Conservation (phyloP, 1,139 yeast genomes). For the Protomyces macrosporus region DNA sequence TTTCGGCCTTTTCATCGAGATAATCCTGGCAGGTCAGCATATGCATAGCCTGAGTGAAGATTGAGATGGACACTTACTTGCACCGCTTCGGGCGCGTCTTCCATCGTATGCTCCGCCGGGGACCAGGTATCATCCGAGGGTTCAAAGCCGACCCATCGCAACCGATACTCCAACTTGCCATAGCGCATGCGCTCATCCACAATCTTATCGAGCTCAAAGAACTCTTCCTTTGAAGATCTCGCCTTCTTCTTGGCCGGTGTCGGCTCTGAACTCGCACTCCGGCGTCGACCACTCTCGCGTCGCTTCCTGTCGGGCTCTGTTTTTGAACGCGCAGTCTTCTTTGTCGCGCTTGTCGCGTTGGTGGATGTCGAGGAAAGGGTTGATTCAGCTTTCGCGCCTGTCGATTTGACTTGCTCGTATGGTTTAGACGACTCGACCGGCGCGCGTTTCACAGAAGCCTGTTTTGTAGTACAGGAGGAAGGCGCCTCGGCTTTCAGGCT, state of each 20-base stretch:
- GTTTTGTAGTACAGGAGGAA: too few relatives aligned
- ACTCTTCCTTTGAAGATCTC: background rate
- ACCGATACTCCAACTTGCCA: background rate
- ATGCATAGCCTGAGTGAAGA: background rate
- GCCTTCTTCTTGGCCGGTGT: background rate
- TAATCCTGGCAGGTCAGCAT: background rate
- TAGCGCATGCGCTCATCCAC: background rate
- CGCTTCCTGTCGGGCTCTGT: background rate
- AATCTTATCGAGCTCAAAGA: background rate
- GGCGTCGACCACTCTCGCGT: background rate
- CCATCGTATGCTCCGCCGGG: background rate
- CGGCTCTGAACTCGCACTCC: background rate
- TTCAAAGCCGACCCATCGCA: background rate
- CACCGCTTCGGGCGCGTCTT: background rate
- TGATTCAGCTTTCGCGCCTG: too few relatives aligned
- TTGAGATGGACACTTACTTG: background rate
- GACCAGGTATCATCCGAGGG: background rate
- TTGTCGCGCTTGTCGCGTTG: too few relatives aligned
- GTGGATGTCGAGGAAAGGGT: too few relatives aligned
- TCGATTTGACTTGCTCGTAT: too few relatives aligned
- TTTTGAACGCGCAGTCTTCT: background rate
- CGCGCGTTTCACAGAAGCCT: too few relatives aligned
- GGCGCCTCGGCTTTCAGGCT: background rate
- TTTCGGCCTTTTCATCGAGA: background rate
- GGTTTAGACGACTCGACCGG: too few relatives aligned